A percentile compares a stretch with the other conserved stretches of the same genome.
phyloP scores from a whole-genome alignment of 257 asterid genomes.

The Hygrophila difformis region DNA sequence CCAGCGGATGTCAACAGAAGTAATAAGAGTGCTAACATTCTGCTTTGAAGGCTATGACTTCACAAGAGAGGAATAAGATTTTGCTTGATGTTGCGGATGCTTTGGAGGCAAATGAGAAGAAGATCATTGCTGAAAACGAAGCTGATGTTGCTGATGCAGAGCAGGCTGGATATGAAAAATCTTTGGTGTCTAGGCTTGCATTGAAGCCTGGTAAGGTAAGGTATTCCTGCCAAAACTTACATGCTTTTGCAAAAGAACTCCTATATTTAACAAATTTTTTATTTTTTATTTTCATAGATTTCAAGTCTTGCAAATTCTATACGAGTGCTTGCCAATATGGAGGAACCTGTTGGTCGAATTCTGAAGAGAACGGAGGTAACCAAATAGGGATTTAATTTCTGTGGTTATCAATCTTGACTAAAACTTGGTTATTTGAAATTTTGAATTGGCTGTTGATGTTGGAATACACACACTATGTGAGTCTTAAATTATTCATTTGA shows the following conservation, averaged over 20 bases:
- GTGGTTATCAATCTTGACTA: background rate
- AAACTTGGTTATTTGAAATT: background rate
- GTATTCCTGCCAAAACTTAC: slow-evolving; percentile 3
- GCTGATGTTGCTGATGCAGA: slow-evolving; percentile 64
- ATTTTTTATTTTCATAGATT: slow-evolving; percentile 24
- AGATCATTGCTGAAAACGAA: slow-evolving; percentile 53
- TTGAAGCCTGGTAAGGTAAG: slow-evolving; percentile 80
- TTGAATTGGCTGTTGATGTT: background rate
- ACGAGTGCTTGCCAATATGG: slow-evolving; percentile 75
- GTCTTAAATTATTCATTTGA: no score
- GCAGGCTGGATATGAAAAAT: slow-evolving; percentile 56
- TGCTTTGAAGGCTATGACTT: slow-evolving; percentile 48
- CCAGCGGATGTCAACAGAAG: background rate
- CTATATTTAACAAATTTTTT: background rate
- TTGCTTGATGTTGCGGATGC: slow-evolving; percentile 74
- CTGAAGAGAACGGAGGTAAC: slow-evolving; percentile 69
- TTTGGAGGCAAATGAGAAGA: slow-evolving; percentile 55
- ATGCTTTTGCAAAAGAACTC: slow-evolving; percentile 5
- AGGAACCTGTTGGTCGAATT: slow-evolving; percentile 78
- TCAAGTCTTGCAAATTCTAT: slow-evolving; percentile 64
- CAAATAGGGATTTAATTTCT: background rate
- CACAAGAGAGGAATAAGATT: slow-evolving; percentile 63
- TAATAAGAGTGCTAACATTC: background rate
- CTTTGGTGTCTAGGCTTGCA: slow-evolving; percentile 57
- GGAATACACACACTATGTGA: no score